Conservation (phyloP, 1,284 basidiomycete genomes). For the Cutaneotrichosporon sp. region DNA sequence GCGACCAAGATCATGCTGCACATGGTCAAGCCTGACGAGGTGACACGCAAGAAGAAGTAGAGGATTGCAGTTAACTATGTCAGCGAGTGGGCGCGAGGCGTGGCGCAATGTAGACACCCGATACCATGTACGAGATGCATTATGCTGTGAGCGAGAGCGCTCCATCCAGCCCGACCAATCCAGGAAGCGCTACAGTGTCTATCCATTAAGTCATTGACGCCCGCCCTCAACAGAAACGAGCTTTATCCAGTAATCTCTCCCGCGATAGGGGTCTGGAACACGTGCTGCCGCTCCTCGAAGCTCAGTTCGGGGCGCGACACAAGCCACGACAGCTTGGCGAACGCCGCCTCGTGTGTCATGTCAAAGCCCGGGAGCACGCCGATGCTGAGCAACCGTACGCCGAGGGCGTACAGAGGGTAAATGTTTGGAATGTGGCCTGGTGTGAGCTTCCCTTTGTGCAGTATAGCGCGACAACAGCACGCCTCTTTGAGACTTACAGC, state of each 20-base stretch:
- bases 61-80: background rate
- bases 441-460: background rate
- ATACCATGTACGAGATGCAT: conserved; percentile 10
- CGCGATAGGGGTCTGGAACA: conserved; percentile 42
- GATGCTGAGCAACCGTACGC: conserved; percentile 39
- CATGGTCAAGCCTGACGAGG: conserved; percentile 83
- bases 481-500: conserved; percentile 32
- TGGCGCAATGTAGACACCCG: conserved; percentile 2
- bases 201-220: background rate
- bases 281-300: conserved; percentile 42
- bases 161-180: background rate
- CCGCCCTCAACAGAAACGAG: too few relatives aligned
- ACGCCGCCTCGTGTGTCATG: conserved; percentile 51
- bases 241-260: conserved; percentile 41
- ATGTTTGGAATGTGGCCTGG: conserved; percentile 47
- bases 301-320: conserved; percentile 41
- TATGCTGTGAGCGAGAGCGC: background rate
- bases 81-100: background rate
- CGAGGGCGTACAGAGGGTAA: conserved; percentile 50
- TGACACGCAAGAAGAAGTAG: conserved; percentile 58
- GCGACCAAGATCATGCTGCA: conserved; percentile 76
- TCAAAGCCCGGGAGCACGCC: conserved; percentile 49
- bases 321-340: conserved; percentile 50
- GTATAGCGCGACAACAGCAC: background rate
- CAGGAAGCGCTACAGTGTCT: background rate